Percentiles rank a stretch among this genome's conserved stretches.
phyloP scores from a whole-genome alignment of 2,329 filamentous ascomycete genomes.

The Exophiala xenobiotica region DNA sequence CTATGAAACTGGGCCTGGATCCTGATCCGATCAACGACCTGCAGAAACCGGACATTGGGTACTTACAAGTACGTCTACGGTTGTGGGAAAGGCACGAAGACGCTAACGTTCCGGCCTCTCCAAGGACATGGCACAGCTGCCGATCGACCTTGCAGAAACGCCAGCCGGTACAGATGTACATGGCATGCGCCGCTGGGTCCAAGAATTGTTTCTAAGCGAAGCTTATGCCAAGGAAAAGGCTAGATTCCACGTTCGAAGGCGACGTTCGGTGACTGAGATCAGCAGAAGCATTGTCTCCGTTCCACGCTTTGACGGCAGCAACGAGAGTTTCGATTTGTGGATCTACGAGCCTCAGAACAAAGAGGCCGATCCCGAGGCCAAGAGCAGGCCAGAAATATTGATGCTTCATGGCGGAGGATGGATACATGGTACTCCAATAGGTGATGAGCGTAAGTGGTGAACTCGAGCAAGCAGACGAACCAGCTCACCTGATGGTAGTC shows the following conservation, averaged over 20 bases:
- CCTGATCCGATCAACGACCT: slow-evolving; percentile 1
- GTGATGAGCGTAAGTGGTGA: slow-evolving; percentile 11
- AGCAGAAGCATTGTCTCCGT: slow-evolving; percentile 4
- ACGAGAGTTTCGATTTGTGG: slow-evolving; percentile 3
- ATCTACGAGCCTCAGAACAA: slow-evolving; percentile 4
- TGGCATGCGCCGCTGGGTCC: slow-evolving; percentile 10
- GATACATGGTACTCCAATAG: slow-evolving; percentile 13
- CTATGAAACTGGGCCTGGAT: too few relatives aligned
- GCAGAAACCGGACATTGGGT: slow-evolving; percentile 5
- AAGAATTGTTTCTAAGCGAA: slow-evolving; percentile 1
- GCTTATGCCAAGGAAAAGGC: slow-evolving; percentile 2
- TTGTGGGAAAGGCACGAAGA: background rate
- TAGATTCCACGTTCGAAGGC: slow-evolving; percentile 1
- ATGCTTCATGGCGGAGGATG: slow-evolving; percentile 17
- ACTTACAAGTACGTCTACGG: slow-evolving; percentile 2
- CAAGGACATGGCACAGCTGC: slow-evolving; percentile 12
- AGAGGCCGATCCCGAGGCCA: background rate
- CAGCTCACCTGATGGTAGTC: background rate
- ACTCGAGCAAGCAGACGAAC: background rate
- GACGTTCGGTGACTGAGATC: background rate
- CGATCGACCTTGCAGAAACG: background rate
- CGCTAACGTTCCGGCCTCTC: background rate
- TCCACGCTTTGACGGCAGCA: background rate
- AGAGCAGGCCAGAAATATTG: slow-evolving; percentile 7
- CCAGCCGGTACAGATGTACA: slow-evolving; percentile 9